Conservation (phyloP, 1,284 basidiomycete species). For the Vanrija humicola region DNA sequence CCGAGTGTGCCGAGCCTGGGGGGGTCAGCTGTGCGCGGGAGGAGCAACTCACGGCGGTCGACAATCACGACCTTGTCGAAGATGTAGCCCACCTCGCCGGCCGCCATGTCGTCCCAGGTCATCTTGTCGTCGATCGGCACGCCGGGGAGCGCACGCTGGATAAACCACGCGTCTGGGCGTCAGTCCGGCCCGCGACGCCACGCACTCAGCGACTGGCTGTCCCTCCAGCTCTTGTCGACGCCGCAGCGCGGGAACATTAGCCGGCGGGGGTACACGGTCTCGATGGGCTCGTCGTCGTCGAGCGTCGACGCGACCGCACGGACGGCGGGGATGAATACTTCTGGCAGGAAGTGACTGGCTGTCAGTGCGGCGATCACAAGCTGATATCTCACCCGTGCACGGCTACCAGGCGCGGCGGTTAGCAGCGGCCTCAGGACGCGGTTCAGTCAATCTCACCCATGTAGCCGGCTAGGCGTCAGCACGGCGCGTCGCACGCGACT, state of each 20-base stretch:
- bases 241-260: slow-evolving; percentile 38
- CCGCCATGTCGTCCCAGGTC: slow-evolving; percentile 29
- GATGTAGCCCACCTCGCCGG: slow-evolving; percentile 28
- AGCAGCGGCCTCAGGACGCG: too few relatives aligned
- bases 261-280: slow-evolving; percentile 18
- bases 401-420: slow-evolving; percentile 2
- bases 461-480: slow-evolving; percentile 14
- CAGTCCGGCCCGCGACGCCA: neutral
- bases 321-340: slow-evolving; percentile 33
- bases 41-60: slow-evolving; percentile 36
- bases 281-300: neutral
- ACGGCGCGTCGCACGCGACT: neutral
- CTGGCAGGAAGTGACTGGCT: slow-evolving; percentile 33
- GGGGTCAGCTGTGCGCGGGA: neutral
- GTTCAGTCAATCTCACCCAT: slow-evolving; percentile 14
- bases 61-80: slow-evolving; percentile 44
- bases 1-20: slow-evolving; percentile 38
- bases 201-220: slow-evolving; percentile 33
- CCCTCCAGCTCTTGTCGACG: slow-evolving; percentile 30
- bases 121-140: slow-evolving; percentile 34
- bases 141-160: slow-evolving; percentile 31
- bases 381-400: slow-evolving; percentile 23
- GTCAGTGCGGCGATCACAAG: neutral
- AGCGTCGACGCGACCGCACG: slow-evolving; percentile 20
- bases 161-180: slow-evolving; percentile 38